Evolutionary conservation across 305 asterid genomes (phyloP), one percentile per base, ranked within the genome.

Genomic region (Rubia tinctorum): DNA sequence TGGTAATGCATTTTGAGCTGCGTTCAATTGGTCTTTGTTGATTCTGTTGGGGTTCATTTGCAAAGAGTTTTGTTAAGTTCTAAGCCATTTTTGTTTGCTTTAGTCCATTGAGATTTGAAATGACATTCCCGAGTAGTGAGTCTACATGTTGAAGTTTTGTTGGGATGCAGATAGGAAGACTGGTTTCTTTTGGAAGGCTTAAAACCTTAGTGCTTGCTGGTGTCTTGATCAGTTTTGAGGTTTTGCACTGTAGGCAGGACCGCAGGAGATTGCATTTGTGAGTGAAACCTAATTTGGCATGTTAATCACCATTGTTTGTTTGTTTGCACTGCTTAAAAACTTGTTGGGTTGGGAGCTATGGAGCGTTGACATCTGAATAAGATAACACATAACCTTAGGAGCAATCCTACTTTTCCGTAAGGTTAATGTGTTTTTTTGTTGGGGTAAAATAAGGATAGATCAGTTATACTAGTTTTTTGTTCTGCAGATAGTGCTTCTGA

Each of bases 251-350:
- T n/a, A n/a, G n/a, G n/a, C n/a, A n/a, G n/a, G n/a, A n/a, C n/a
- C n/a, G n/a, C n/a, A 2, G 73, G 73, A 39, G 17, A 51, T 2
- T 6, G 15, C 12, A 47, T 6, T 13, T 70, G 15, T 13, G 17
- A 70, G 9, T 20, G 17, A 70, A 37, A 18, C 51, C 60, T 70
- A 34, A 40, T 56, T 30, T 39, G 74, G 66, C 55, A 5, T 71
- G 20, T 37, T 18, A 51, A 18, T n/a, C 8, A 3, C 10, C 13
- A 4, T n/a, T 6, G 23, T 18, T n/a, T 12, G 13, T n/a, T 17
- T 69, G 63, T 51, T 30, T 13, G 39, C 4, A 34, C 68, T 68
- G 72, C 53, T 15, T 18, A 11, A 39, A 15, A 70, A 34, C 18
- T 34, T 12, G n/a, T 37, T 70, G 42, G 53, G 39, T 30, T 11